Evolutionary conservation across 345 rosid species (phyloP), one percentile per base, ranked within the genome.

Genomic region (Boechera stricta): DNA sequence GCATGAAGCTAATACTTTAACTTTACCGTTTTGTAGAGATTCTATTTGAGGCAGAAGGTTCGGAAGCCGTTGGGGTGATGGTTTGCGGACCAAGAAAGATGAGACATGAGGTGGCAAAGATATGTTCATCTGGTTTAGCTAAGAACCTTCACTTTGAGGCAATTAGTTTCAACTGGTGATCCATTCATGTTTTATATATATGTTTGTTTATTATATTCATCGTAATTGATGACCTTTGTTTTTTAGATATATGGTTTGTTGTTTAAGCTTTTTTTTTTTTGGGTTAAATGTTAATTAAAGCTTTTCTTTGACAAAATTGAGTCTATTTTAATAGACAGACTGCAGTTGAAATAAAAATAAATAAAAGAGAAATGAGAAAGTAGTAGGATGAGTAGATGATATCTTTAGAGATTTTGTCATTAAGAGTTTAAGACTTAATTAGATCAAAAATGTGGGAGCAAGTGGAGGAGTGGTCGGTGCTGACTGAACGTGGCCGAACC

Each of bases 111-210:
- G 91, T 80, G 18, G 98, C 95, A 7, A 69, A 52, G 56, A 79
- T 92, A 39, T 89, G 97, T 77, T 86, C 91, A 35, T 87, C 91
- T 53, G 86, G 90, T 24, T 73, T 82, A 71, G 88, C 87, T 32
- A 85, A 82, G 31, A 89, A 90, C 75, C 72, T 90, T 78, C 89
- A 89, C 48, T 92, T 88, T 51, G 91, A 94, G 75, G 90, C 92
- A n/a, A 87, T 92, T 76, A 90, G 95, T 86, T 92, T 94, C 44
- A 88, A 84, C 84, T 92, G 97, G 97, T 88, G 89, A 90, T 38
- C 21, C 0, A 35, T 35, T 36, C 49, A 62, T 69, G 21, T 53
- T 68, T 2, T 26, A 24, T 21, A 21, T 21, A 13, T 56, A 44
- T 77, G 35, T 55, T 63, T 28, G 11, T 45, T 54, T 52, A 4